These are phyloP conservation scores for Spathaspora passalidarum DNA, from an alignment of 805 yeast species.

Conservation along the genomic window DNA sequence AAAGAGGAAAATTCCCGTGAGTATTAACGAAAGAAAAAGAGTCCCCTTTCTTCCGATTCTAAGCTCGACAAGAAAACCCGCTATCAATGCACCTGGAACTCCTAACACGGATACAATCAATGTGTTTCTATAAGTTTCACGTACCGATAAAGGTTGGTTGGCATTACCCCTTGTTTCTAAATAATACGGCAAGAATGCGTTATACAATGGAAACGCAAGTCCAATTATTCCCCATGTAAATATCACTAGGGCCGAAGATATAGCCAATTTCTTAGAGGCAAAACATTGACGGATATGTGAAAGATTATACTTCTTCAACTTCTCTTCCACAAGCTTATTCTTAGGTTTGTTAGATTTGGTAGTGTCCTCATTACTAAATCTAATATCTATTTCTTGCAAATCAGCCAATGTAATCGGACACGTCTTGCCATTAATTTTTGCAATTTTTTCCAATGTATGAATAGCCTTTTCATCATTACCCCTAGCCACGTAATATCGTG, in stretches of 20 bases:
- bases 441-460: slow-evolving; percentile 41
- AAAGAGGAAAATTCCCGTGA: slow-evolving; percentile 57
- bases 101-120: slow-evolving; percentile 31
- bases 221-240: slow-evolving; percentile 58
- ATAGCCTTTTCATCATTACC: slow-evolving; percentile 52
- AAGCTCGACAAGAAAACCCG: slow-evolving; percentile 30
- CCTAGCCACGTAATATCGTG: slow-evolving; percentile 50
- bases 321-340: slow-evolving; percentile 23
- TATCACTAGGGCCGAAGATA: slow-evolving; percentile 40
- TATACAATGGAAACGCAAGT: slow-evolving; percentile 54
- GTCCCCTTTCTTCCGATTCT: slow-evolving; percentile 57
- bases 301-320: slow-evolving; percentile 23
- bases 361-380: slow-evolving; percentile 7
- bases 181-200: slow-evolving; percentile 52
- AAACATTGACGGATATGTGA: slow-evolving; percentile 47
- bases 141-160: slow-evolving; percentile 25
- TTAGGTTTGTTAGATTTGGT: slow-evolving; percentile 4
- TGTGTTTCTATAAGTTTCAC: slow-evolving; percentile 29
- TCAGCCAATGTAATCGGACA: slow-evolving; percentile 45
- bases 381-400: slow-evolving; percentile 41
- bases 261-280: slow-evolving; percentile 40
- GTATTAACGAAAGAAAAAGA: slow-evolving; percentile 47
- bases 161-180: slow-evolving; percentile 41
- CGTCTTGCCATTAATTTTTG: slow-evolving; percentile 42
- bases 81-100: slow-evolving; percentile 31